Base-by-base conservation (phyloP, 345 rosid genomes). In the Citrus reticulata region DNA sequence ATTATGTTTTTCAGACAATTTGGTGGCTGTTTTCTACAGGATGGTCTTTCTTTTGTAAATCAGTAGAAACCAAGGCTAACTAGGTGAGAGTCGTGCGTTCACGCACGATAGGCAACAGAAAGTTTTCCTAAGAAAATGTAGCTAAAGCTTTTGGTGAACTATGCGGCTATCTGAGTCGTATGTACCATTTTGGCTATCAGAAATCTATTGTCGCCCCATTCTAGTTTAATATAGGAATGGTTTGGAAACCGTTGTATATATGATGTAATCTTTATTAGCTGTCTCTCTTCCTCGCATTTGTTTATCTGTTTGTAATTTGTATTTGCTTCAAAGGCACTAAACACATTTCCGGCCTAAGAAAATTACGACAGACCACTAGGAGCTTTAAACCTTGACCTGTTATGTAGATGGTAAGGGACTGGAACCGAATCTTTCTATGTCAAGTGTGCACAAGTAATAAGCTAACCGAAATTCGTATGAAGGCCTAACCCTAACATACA, bases 11-110 rank as follows among this genome's bases (percentile, higher is more conserved):
- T 25, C 24, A 24, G 32, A 66, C 20, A 34, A 62, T 34, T 29
- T 29, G 42, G 29, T 75, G 22, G 42, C 78, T 62, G 27, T 75
- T 63, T 46, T 62, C n/a, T 64, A 71, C 70, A 62, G 77, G 60
- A 20, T 9, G 37, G 27, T 30, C 20, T 29, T 19, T 29, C 32
- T 14, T 73, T 14, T 57, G 19, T n/a, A 46, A 20, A 14, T 22
- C 46, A 11, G 2, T 34, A 72, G 32, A 69, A 55, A 32, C 22
- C 2, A 42, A 11, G 34, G 74, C 72, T 6, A 68, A 32, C 29
- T 34, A 58, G 65, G 22, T 35, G 65, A 34, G 10, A 55, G 14
- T 37, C 6, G 76, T 65, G 14, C 37, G 35, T n/a, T 55, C 29
- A 39, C 5, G 63, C 42, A 8, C 4, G 46, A 60, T 54, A 9